These are phyloP conservation scores for Diaporthe sp. DNA, from an alignment of 2,329 filamentous ascomycete genomes.

Conservation along the genomic window DNA sequence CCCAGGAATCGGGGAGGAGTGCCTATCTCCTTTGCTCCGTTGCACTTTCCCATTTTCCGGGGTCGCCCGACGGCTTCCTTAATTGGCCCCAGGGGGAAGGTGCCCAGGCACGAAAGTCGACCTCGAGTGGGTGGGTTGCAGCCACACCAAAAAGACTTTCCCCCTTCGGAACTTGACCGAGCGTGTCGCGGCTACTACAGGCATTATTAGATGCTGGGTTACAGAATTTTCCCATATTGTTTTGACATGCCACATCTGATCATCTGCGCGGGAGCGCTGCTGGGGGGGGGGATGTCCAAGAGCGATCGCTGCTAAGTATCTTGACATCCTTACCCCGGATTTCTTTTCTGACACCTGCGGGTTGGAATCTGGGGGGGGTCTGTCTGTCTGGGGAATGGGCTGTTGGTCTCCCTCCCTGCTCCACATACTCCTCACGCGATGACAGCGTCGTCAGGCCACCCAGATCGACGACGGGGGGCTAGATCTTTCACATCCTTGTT, in stretches of 20 bases:
- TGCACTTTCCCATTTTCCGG: constrained; percentile 18
- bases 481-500: constrained; percentile 17
- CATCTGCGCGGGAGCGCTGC: constrained; percentile 8
- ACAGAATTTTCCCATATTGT: constrained; percentile 28
- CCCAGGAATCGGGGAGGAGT: constrained; percentile 24
- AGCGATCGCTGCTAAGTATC: constrained; percentile 21
- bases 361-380: constrained; percentile 11
- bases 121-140: constrained; percentile 22
- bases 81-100: constrained; percentile 15
- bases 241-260: not conserved
- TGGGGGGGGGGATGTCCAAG: not conserved
- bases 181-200: constrained; percentile 21
- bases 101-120: constrained; percentile 9
- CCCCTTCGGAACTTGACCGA: constrained; percentile 25
- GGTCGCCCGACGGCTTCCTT: constrained; percentile 20
- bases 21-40: constrained; percentile 23
- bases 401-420: not conserved
- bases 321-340: constrained; percentile 28
- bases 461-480: constrained; percentile 15
- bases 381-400: not conserved
- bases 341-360: constrained; percentile 20
- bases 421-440: constrained; percentile 20
- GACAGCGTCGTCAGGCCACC: constrained; percentile 30
- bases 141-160: constrained; percentile 14
- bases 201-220: constrained; percentile 13